Percentiles rank a stretch among this genome's conserved stretches.
Evolutionary conservation across 495 filamentous ascomycete species (phyloP).

Genomic region (Trichoderma erinaceum): DNA sequence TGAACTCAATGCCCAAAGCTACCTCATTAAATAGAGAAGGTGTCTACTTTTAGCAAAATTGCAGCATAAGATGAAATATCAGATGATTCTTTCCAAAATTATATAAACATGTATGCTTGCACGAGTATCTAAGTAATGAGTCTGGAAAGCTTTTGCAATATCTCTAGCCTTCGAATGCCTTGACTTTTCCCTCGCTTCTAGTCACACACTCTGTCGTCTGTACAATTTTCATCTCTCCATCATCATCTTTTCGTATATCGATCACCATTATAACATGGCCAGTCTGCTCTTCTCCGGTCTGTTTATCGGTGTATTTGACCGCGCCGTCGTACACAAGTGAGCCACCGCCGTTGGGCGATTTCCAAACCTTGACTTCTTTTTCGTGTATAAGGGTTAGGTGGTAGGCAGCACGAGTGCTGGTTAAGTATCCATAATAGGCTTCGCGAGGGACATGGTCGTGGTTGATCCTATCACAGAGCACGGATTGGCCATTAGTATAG

Average conservation of each 20-base stretch:
- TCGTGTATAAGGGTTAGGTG: neutral
- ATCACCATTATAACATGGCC: neutral
- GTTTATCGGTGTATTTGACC: neutral
- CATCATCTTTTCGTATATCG: neutral
- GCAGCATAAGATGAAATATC: too few species aligned
- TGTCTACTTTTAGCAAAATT: too few species aligned
- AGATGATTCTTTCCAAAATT: too few species aligned
- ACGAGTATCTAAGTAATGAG: too few species aligned
- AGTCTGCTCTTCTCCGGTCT: neutral
- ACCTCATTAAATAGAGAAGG: too few species aligned
- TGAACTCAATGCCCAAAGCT: too few species aligned
- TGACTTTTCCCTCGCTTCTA: neutral
- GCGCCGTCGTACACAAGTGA: neutral
- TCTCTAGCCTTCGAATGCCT: too few species aligned
- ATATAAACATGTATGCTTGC: too few species aligned
- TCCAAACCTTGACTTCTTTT: neutral
- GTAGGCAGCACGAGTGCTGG: neutral
- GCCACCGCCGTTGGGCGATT: neutral
- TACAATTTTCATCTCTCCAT: neutral
- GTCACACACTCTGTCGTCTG: neutral
- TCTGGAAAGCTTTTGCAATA: too few species aligned
- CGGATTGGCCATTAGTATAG: neutral
- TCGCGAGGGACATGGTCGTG: neutral
- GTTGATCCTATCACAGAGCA: neutral
- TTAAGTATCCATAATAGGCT: neutral